Evolutionary conservation across 1,139 yeast species (phyloP), one percentile per base, ranked within the genome.

Genomic region (Protomyces inundatus): DNA sequence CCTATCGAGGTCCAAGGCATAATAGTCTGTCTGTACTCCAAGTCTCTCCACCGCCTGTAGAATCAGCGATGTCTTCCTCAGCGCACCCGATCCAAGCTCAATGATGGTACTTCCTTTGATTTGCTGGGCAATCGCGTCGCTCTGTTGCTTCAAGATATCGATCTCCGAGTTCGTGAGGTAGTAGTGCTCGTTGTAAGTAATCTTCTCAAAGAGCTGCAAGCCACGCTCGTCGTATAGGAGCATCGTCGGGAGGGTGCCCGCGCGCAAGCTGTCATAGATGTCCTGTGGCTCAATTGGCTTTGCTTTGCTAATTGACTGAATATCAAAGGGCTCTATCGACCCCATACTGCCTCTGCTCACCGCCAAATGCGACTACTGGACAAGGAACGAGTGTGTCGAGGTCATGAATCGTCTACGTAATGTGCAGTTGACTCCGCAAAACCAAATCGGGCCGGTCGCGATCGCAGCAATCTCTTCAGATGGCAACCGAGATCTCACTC

Each of bases 21-120:
- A 69, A 55, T 68, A 69, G 4, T 60, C 55, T 7, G 65, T 55
- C 9, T 52, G 50, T 45, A 64, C 67, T 16, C 57, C 57, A 3
- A 52, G 61, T 9, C 57, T 36, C 16, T 68, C 70, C 12, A 69
- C 64, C 12, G 69, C 69, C 23, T 62, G 54, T n/a, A 69, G 55
- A 6, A 69, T 54, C 33, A 67, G 50, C 16, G 63, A 55, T 2
- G 70, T 68, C 64, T 69, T 69, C 9, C 66, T 59, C 40, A 69
- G 64, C 35, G 66, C 65, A 2, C 70, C 70, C 33, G 69, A 66
- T 9, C 70, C 70, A 23, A 69, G 67, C 45, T 69, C 70, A 6
- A 69, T 50, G 12, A 69, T 33, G 6, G 64, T 66, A 6, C 67
- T 60, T 4, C 54, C 62, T 6, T 64, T 66, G 36, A 69, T 55